Percentiles rank a stretch among this genome's conserved stretches.
phyloP scores from a whole-genome alignment of 2,329 filamentous ascomycete species.

The Ophidiomyces ophidiicola region DNA sequence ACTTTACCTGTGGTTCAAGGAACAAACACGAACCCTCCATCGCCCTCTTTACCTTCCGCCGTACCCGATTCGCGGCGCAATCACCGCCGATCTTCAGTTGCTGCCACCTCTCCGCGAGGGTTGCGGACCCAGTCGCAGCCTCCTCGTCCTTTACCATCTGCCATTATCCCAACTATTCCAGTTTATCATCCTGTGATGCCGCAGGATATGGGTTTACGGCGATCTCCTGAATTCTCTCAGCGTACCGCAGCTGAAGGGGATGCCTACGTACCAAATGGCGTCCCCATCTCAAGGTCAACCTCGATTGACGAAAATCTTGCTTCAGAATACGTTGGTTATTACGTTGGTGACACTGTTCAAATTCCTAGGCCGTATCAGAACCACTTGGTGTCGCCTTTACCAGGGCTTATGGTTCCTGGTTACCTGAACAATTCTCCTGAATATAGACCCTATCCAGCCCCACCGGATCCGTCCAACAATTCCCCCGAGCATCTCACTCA shows the following conservation, averaged over 20 bases:
- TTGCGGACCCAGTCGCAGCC: slow-evolving; percentile 41
- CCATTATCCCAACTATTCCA: slow-evolving; percentile 22
- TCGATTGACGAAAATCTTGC: slow-evolving; percentile 29
- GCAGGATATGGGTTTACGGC: slow-evolving; percentile 23
- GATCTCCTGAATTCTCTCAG: slow-evolving; percentile 26
- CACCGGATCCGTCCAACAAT: slow-evolving; percentile 13
- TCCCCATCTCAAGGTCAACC: slow-evolving; percentile 24
- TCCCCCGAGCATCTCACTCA: slow-evolving; percentile 17
- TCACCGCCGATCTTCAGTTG: slow-evolving; percentile 34
- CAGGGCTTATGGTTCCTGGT: slow-evolving; percentile 26
- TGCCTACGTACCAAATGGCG: slow-evolving; percentile 23
- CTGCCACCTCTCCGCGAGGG: slow-evolving; percentile 31
- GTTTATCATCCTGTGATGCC: slow-evolving; percentile 23
- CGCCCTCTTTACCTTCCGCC: slow-evolving; percentile 30
- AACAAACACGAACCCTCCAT: slow-evolving; percentile 36
- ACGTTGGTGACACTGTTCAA: slow-evolving; percentile 34
- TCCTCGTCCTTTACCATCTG: slow-evolving; percentile 33
- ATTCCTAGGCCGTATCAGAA: slow-evolving; percentile 31
- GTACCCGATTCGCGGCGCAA: slow-evolving; percentile 35
- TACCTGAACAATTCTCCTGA: slow-evolving; percentile 25
- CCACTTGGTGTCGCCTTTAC: slow-evolving; percentile 28
- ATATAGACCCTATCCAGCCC: slow-evolving; percentile 22
- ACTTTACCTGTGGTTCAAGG: slow-evolving; percentile 27
- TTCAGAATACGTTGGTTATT: slow-evolving; percentile 38
- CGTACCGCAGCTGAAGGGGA: slow-evolving; percentile 26